phyloP scores from a whole-genome alignment of 148 eudicot genomes.

The Rhododendron williamsianum region DNA sequence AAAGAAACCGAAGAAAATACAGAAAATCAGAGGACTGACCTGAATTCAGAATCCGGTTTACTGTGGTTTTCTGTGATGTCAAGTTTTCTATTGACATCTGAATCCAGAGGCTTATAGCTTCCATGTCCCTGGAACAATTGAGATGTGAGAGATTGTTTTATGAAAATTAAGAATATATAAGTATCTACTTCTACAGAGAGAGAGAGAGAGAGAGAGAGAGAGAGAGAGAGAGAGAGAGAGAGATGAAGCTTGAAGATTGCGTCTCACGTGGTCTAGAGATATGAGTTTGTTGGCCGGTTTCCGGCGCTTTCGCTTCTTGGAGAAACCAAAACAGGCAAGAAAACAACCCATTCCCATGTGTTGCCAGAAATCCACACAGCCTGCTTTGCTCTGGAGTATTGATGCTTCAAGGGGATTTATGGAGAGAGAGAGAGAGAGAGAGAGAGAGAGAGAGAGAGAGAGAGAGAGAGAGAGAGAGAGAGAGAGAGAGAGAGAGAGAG shows the following conservation, averaged over 20 bases:
- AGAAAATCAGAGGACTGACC: conserved; percentile 18
- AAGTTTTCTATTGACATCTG: conserved; percentile 17
- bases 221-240: not conserved
- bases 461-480: not conserved
- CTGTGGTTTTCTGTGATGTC: conserved; percentile 2
- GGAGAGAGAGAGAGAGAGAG: not conserved
- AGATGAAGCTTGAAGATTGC: not conserved
- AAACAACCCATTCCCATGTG: conserved; percentile 33
- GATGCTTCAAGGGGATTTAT: not conserved
- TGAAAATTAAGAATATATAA: not conserved
- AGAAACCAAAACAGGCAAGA: conserved; percentile 44
- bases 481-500: not conserved
- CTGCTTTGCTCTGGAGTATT: not conserved
- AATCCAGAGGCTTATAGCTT: conserved; percentile 45
- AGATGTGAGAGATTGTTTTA: not conserved
- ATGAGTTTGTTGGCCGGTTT: conserved; percentile 21
- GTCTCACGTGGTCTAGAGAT: conserved; percentile 30
- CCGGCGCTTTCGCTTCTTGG: conserved; percentile 43
- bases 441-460: not conserved
- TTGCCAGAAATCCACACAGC: not conserved
- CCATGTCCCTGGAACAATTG: conserved; percentile 37
- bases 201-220: not conserved
- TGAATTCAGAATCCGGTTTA: conserved; percentile 18
- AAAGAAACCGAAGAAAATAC: not conserved
- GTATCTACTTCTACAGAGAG: not conserved